Conservation (phyloP, 2,329 filamentous ascomycete species). For the Fusarium sp. region DNA sequence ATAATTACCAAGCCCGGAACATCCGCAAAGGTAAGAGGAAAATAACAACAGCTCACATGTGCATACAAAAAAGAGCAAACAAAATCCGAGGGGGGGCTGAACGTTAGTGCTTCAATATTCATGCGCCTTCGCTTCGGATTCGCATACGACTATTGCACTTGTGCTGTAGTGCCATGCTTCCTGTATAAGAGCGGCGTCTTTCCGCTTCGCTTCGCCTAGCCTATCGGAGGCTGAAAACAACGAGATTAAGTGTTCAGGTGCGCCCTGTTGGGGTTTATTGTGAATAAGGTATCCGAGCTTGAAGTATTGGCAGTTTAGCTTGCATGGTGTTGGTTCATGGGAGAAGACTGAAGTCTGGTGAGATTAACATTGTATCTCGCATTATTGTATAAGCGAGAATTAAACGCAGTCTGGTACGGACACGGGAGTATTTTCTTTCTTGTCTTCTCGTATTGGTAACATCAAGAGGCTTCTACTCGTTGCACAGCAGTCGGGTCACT, state of each 20-base stretch:
- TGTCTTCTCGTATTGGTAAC: background rate
- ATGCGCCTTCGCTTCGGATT: slow-evolving; percentile 31
- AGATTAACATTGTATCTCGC: background rate
- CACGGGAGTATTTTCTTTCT: background rate
- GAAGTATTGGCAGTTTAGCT: background rate
- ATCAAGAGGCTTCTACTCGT: background rate
- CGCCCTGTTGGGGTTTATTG: background rate
- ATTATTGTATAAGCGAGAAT: slow-evolving; percentile 8
- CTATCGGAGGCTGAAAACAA: slow-evolving; percentile 24
- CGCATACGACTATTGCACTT: slow-evolving; percentile 2
- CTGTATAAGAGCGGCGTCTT: slow-evolving; percentile 25
- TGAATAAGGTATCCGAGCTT: background rate
- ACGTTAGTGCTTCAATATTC: slow-evolving; percentile 25
- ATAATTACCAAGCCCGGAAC: slow-evolving; percentile 19
- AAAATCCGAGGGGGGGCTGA: slow-evolving; percentile 2
- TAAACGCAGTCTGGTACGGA: background rate
- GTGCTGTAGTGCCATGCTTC: slow-evolving; percentile 4
- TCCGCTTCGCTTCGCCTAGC: slow-evolving; percentile 36
- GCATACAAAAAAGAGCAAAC: slow-evolving; percentile 3
- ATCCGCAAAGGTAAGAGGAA: slow-evolving; percentile 7
- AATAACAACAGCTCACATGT: slow-evolving; percentile 1
- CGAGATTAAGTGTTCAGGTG: slow-evolving; percentile 8
- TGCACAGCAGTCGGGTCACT: background rate
- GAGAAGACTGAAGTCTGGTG: background rate
- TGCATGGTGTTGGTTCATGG: background rate